Base-by-base conservation (phyloP, 2,329 filamentous ascomycete genomes). In the Annulohypoxylon truncatum region DNA sequence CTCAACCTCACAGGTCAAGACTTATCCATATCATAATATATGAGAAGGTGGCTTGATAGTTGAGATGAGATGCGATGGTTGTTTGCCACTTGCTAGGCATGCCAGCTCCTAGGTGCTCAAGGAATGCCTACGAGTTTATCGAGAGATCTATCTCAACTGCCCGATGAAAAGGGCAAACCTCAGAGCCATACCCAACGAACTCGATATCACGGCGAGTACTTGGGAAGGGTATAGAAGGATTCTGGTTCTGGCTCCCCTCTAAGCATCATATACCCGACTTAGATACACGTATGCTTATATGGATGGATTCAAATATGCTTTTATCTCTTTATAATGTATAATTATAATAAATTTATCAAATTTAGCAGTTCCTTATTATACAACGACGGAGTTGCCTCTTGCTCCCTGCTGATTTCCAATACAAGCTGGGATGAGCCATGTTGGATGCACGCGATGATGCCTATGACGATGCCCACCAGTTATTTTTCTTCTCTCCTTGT, bases 251-350 rank as follows among this genome's bases (percentile, higher is more conserved):
- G 13, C 4, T 5, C 13, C 33, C 33, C 33, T 5, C 13, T 6
- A 10, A 35, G 33, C 33, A 35, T 13, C 9, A 26, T 29, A 48
- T 18, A 28, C 8, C 15, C 38, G 3, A 24, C 5, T 8, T 48
- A 28, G n/a, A n/a, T 4, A 48, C 9, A 28, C 8, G 12, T 15
- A 44, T 61, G 2, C 15, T 24, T 48, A 42, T n/a, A 44, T 13
- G 20, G 31, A 55, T 35, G n/a, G 33, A 44, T 13, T 31, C 46
- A 15, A 6, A 18, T 9, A 33, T n/a, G 28, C 20, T 26, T 26
- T 35, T 38, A 44, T 42, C 31, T 35, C 40, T 42, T 53, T 54
- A 38, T 64, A 59, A 59, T 64, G 22, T 48, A 26, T 64, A 64
- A 59, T 64, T 22, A 50, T 59, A 64, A 64, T 64, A 38, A 4